A percentile compares a stretch with the other conserved stretches of the same genome.
Conservation (phyloP, 345 rosid species). For the Corchorus olitorius region DNA sequence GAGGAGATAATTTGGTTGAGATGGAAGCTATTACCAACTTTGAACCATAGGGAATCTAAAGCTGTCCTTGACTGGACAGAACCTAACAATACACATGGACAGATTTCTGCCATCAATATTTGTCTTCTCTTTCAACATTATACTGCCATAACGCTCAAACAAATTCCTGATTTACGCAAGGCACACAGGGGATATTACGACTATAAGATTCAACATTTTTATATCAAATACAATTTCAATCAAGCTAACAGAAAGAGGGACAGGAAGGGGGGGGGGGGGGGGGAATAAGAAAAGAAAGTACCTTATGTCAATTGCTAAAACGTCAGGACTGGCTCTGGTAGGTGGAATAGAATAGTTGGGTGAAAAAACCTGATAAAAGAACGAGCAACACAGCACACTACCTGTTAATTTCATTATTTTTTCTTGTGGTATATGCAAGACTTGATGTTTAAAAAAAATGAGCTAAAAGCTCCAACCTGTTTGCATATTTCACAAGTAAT, state of each 20-base stretch:
- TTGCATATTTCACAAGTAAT: slow-evolving; percentile 67
- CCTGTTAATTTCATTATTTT: background rate
- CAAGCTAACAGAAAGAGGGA: background rate
- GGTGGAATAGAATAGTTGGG: slow-evolving; percentile 65
- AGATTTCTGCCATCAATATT: no score
- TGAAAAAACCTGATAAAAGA: slow-evolving; percentile 48
- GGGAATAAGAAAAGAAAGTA: background rate
- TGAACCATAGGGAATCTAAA: no score
- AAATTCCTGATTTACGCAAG: background rate
- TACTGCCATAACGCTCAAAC: background rate
- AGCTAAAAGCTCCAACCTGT: slow-evolving; percentile 37
- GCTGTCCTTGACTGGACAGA: no score
- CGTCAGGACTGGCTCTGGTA: slow-evolving; percentile 41
- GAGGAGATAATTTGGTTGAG: no score
- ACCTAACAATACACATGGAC: no score
- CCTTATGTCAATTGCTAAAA: slow-evolving; percentile 65
- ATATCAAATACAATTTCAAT: background rate
- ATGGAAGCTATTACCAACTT: no score
- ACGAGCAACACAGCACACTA: slow-evolving; percentile 3
- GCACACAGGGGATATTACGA: no score
- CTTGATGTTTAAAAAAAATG: background rate
- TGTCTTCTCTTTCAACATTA: background rate
- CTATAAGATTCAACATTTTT: slow-evolving; percentile 11
- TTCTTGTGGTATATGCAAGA: background rate
- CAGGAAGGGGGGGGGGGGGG: background rate